A percentile compares a stretch with the other conserved stretches of the same genome.
phyloP scores from a whole-genome alignment of 2,329 filamentous ascomycete species.

The Fusarium coicis region DNA sequence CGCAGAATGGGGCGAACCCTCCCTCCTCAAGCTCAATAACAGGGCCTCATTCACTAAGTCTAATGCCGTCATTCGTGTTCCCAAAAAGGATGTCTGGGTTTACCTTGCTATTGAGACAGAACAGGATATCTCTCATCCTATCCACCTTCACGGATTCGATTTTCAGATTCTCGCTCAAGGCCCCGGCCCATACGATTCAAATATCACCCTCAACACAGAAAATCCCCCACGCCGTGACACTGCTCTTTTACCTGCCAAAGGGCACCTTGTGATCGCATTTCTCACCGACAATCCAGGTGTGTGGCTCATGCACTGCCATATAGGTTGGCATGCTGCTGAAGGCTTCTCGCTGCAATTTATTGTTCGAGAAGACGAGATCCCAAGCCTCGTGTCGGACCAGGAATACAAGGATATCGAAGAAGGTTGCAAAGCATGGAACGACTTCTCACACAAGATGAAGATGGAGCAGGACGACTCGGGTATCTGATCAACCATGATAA shows the following conservation, averaged over 20 bases:
- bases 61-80: slow-evolving; percentile 46
- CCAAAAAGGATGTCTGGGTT: slow-evolving; percentile 44
- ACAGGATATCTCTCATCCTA: slow-evolving; percentile 47
- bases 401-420: slow-evolving; percentile 23
- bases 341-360: slow-evolving; percentile 40
- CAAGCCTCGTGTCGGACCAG: slow-evolving; percentile 22
- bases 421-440: slow-evolving; percentile 28
- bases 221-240: slow-evolving; percentile 66
- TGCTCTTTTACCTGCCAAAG: slow-evolving; percentile 57
- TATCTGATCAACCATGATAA: slow-evolving; percentile 10
- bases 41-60: slow-evolving; percentile 35
- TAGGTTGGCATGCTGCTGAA: slow-evolving; percentile 45
- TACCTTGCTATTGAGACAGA: slow-evolving; percentile 46
- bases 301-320: slow-evolving; percentile 64
- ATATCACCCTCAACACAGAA: slow-evolving; percentile 27
- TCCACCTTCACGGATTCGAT: slow-evolving; percentile 53
- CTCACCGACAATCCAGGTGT: slow-evolving; percentile 60
- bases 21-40: slow-evolving; percentile 39
- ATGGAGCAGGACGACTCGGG: slow-evolving; percentile 38
- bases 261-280: slow-evolving; percentile 62
- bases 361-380: slow-evolving; percentile 38
- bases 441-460: slow-evolving; percentile 16
- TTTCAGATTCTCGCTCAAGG: slow-evolving; percentile 46
- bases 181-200: slow-evolving; percentile 36
- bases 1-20: slow-evolving; percentile 47